A percentile compares a stretch with the other conserved stretches of the same genome.
phyloP scores from a whole-genome alignment of 441 rosid genomes.

The Omphalea diandra region DNA sequence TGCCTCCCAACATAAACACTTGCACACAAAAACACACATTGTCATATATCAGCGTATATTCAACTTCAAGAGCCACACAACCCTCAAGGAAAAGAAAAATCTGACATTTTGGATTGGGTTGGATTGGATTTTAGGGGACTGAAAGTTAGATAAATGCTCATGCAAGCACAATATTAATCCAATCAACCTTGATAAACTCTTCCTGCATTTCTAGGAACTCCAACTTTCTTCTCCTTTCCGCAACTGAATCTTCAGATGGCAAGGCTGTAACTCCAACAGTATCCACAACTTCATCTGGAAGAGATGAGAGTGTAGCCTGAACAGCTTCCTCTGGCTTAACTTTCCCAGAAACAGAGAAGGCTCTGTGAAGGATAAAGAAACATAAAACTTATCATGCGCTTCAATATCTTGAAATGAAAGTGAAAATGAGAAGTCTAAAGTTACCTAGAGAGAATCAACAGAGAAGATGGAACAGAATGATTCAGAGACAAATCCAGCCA shows the following conservation, averaged over 20 bases:
- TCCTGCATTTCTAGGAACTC: slow-evolving; percentile 95
- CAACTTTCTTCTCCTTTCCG: slow-evolving; percentile 82
- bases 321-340: slow-evolving; percentile 87
- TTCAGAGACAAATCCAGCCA: slow-evolving; percentile 87
- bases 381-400: slow-evolving; percentile 16
- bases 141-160: slow-evolving; percentile 20
- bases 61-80: slow-evolving; percentile 3
- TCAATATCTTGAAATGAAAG: slow-evolving; percentile 14
- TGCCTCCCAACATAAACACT: not conserved
- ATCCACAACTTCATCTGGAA: slow-evolving; percentile 94
- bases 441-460: slow-evolving; percentile 76
- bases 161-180: slow-evolving; percentile 14
- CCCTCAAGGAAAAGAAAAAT: not conserved
- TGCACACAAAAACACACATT: not conserved
- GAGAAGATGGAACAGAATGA: slow-evolving; percentile 78
- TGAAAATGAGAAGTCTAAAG: not conserved
- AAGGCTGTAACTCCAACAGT: slow-evolving; percentile 78
- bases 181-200: slow-evolving; percentile 76
- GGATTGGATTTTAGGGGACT: not conserved
- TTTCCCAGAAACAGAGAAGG: slow-evolving; percentile 80
- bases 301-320: slow-evolving; percentile 87
- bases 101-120: too few relatives aligned
- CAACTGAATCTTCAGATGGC: slow-evolving; percentile 84
- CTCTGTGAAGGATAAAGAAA: slow-evolving; percentile 41
- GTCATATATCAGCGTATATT: slow-evolving; percentile 6